Conservation (phyloP, 2,329 filamentous ascomycete genomes). For the Tolypocladium endophyticum region DNA sequence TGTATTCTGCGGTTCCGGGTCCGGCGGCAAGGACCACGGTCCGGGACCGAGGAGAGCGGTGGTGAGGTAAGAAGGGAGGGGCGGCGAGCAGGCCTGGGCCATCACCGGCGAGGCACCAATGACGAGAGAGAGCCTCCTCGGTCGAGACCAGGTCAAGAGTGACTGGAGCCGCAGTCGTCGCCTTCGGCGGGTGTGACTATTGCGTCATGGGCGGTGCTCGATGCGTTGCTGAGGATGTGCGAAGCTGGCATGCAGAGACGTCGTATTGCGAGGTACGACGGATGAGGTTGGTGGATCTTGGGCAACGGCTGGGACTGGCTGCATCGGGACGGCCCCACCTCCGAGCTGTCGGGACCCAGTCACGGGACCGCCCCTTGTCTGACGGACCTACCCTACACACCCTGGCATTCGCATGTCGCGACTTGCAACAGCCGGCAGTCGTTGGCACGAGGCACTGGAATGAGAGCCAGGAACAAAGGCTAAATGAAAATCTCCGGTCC, state of each 20-base stretch:
- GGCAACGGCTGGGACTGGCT: background rate
- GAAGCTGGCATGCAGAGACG: background rate
- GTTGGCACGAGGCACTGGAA: too few relatives aligned
- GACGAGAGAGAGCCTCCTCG: background rate
- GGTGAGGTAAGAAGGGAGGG: background rate
- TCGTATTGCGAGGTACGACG: background rate
- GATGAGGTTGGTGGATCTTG: background rate
- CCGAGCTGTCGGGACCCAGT: background rate
- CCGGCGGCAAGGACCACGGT: background rate
- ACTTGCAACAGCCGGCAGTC: too few relatives aligned
- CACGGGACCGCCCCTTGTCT: background rate
- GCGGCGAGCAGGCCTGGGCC: background rate
- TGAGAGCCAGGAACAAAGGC: too few relatives aligned
- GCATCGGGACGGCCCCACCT: background rate
- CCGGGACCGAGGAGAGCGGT: background rate
- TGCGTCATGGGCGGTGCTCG: background rate
- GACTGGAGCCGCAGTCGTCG: background rate
- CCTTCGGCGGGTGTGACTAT: background rate
- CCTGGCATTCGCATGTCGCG: too few relatives aligned
- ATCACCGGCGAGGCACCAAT: background rate
- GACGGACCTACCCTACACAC: background rate
- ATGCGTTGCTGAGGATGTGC: background rate
- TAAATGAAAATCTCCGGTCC: too few relatives aligned
- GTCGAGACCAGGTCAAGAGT: background rate
- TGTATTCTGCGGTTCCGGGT: background rate